Evolutionary conservation across 1,284 basidiomycete species (phyloP).

Genomic region (Ceratobasidium sp.): DNA sequence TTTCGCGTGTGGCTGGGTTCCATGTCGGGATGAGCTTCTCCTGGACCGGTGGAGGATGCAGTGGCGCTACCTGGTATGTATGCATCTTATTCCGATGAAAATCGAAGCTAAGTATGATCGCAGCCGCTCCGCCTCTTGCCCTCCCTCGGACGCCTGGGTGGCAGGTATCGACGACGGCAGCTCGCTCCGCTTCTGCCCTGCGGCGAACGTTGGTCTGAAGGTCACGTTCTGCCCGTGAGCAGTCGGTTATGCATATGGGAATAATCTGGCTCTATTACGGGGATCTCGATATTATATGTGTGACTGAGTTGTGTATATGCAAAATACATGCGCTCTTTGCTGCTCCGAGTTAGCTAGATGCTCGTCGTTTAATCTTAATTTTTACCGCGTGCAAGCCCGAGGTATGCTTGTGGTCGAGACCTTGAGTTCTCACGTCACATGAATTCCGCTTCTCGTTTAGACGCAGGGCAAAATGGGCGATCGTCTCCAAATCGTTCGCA

Average conservation of each 20-base stretch:
- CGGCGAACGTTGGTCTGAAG: constrained; percentile 3
- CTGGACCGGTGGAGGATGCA: constrained; percentile 29
- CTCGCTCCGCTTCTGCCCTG: constrained; percentile 18
- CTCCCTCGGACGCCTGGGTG: constrained; percentile 27
- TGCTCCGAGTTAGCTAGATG: too few species aligned
- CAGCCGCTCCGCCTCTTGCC: constrained; percentile 9
- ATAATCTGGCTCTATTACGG: too few species aligned
- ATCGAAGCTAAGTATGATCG: not conserved
- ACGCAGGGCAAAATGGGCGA: too few species aligned
- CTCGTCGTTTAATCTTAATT: too few species aligned
- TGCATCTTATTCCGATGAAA: not conserved
- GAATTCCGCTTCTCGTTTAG: too few species aligned
- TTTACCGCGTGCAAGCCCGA: too few species aligned
- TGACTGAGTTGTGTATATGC: too few species aligned
- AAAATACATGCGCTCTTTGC: too few species aligned
- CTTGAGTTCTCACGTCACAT: too few species aligned
- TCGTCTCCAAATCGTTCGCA: too few species aligned
- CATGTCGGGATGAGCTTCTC: constrained; percentile 26
- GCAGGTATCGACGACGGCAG: constrained; percentile 18
- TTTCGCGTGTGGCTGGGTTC: constrained; percentile 22
- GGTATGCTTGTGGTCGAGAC: too few species aligned
- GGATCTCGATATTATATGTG: too few species aligned
- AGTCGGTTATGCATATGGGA: not conserved
- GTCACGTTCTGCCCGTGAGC: constrained; percentile 26
- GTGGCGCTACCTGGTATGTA: constrained; percentile 17